Percentiles rank a stretch among this genome's conserved stretches.
Evolutionary conservation across 495 filamentous ascomycete species (phyloP).

Genomic region (Hypoxylon lenormandii): DNA sequence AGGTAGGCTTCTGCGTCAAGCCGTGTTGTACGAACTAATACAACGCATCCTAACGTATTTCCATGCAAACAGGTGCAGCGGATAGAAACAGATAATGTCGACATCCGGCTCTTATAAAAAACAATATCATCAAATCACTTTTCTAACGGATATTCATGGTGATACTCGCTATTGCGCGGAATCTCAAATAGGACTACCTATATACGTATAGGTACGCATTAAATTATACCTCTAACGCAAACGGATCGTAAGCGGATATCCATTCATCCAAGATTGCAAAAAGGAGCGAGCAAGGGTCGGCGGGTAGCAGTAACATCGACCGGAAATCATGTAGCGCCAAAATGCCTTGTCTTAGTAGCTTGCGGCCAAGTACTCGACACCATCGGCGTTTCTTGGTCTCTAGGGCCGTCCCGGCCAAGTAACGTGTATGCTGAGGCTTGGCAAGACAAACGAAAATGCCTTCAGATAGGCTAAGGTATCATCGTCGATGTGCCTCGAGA

Average conservation of each 20-base stretch:
- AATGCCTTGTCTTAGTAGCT: slow-evolving; percentile 14
- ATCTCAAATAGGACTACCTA: slow-evolving; percentile 6
- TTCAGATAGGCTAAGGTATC: too few species aligned
- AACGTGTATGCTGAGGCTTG: slow-evolving; percentile 6
- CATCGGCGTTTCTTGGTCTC: slow-evolving; percentile 21
- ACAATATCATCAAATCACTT: slow-evolving; percentile 17
- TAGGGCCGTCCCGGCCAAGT: slow-evolving; percentile 16
- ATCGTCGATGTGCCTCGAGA: slow-evolving; percentile 10
- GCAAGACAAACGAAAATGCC: not conserved
- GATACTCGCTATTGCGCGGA: slow-evolving; percentile 14
- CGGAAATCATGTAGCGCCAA: slow-evolving; percentile 22
- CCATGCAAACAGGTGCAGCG: slow-evolving; percentile 5
- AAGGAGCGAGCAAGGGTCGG: slow-evolving; percentile 32
- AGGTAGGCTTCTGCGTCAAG: too few species aligned
- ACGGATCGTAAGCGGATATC: slow-evolving; percentile 31
- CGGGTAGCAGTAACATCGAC: slow-evolving; percentile 34
- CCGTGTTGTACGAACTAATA: not conserved
- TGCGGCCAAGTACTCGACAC: slow-evolving; percentile 27
- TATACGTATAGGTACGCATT: slow-evolving; percentile 3
- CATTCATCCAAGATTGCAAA: slow-evolving; percentile 47
- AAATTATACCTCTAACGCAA: slow-evolving; percentile 20
- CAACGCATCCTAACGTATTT: slow-evolving; percentile 16
- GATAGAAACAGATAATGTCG: not conserved
- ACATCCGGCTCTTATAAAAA: not conserved
- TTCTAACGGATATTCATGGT: slow-evolving; percentile 2